A percentile compares a stretch with the other conserved stretches of the same genome.
Conservation (phyloP, 75 land plant species). For the Cryptomeria japonica region DNA sequence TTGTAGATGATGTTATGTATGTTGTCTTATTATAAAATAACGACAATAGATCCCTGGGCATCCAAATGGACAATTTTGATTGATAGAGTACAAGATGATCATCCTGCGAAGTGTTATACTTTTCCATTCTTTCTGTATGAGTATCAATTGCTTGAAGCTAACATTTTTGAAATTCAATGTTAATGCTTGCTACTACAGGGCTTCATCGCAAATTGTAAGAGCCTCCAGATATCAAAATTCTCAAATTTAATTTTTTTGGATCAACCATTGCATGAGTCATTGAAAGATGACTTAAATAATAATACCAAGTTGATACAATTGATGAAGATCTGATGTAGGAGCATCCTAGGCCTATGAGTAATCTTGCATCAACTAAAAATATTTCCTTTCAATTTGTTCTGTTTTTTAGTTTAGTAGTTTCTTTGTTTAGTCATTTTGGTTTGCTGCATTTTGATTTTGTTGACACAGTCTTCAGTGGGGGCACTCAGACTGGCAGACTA, state of each 20-base stretch:
- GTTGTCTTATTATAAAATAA: too few relatives aligned
- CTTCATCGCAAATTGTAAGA: conserved; percentile 89
- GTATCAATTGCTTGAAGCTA: conserved; percentile 80
- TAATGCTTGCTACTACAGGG: conserved; percentile 89
- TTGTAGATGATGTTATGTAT: too few relatives aligned
- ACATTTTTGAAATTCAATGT: conserved; percentile 92
- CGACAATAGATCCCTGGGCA: too few relatives aligned
- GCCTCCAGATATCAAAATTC: conserved; percentile 77
- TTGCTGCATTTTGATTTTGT: too few relatives aligned
- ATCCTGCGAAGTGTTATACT: conserved; percentile 92
- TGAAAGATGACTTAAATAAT: conserved; percentile 92
- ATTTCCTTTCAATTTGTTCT: too few relatives aligned
- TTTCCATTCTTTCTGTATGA: conserved; percentile 61
- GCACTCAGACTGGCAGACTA: too few relatives aligned
- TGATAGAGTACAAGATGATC: conserved; percentile 86
- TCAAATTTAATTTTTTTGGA: conserved; percentile 96
- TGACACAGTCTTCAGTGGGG: too few relatives aligned
- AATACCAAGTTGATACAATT: conserved; percentile 94
- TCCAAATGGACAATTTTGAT: too few relatives aligned
- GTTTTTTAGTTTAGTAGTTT: too few relatives aligned
- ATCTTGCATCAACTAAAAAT: too few relatives aligned
- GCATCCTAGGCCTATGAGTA: too few relatives aligned
- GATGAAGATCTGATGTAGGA: conserved; percentile 37
- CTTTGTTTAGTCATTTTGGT: too few relatives aligned
- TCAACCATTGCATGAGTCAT: conserved; percentile 81